Evolutionary conservation across 139 green algal species (phyloP), one percentile per base, ranked within the genome.

Genomic region (Edaphochlamys debaryana): DNA sequence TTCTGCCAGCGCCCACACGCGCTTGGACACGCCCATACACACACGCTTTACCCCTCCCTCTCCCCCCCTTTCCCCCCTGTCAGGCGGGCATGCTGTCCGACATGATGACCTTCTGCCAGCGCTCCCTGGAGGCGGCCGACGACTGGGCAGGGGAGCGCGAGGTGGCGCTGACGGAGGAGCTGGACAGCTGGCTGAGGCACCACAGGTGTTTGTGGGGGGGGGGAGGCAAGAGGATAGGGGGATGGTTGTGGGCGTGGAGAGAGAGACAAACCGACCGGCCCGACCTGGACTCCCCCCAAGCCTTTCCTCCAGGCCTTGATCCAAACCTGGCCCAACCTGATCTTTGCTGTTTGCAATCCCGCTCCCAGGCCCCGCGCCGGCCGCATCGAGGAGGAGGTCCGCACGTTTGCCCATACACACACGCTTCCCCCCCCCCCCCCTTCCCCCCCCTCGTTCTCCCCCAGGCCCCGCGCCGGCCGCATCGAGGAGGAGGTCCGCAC

Each of bases 401-500:
- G 87, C 37, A 86, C 79, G 48, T n/a, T n/a, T n/a, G n/a, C n/a
- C n/a, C n/a, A n/a, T n/a, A n/a, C n/a, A n/a, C n/a, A n/a, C n/a
- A n/a, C n/a, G n/a, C n/a, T n/a, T n/a, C n/a, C n/a, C n/a, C n/a
- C n/a, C n/a, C n/a, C n/a, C n/a, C n/a, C n/a, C n/a, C n/a, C n/a
- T n/a, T n/a, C n/a, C n/a, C n/a, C n/a, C n/a, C n/a, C n/a, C n/a
- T n/a, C n/a, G n/a, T n/a, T n/a, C n/a, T n/a, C n/a, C n/a, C n/a
- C n/a, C 79, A 89, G 90, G 79, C 87, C 88, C 5, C 80, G 89
- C 30, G 85, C 90, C 11, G 92, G 92, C 6, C 85, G 89, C 62
- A 88, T 95, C 29, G 90, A 95, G 78, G 92, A 95, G 79, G 91
- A 94, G 84, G 85, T 80, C 37, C 82, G 87, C 37, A 86, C n/a